phyloP scores from a whole-genome alignment of 495 filamentous ascomycete genomes.

The Tuber magnatum region DNA sequence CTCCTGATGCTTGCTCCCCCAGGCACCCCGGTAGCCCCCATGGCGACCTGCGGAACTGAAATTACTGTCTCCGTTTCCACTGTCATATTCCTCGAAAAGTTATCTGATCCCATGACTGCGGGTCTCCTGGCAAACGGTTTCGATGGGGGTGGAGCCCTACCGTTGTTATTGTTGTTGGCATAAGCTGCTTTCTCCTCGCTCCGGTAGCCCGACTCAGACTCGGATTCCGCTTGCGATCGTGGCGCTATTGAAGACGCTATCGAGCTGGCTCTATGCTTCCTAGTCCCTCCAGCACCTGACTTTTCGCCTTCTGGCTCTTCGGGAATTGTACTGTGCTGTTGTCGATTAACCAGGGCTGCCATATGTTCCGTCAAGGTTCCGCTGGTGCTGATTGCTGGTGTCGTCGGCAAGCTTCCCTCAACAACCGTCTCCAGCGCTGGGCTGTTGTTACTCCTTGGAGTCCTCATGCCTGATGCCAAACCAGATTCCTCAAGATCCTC shows the following conservation, averaged over 20 bases:
- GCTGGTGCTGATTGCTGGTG: constrained; percentile 53
- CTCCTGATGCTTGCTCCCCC: constrained; percentile 67
- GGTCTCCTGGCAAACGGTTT: constrained; percentile 50
- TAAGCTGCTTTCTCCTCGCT: constrained; percentile 32
- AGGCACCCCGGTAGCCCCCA: constrained; percentile 60
- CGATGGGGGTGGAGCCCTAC: constrained; percentile 44
- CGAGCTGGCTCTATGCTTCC: constrained; percentile 26
- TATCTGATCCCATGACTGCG: constrained; percentile 50
- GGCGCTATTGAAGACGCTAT: constrained; percentile 40
- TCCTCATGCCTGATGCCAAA: constrained; percentile 53
- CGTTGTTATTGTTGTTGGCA: constrained; percentile 32
- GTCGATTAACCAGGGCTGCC: constrained; percentile 42
- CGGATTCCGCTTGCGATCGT: constrained; percentile 40
- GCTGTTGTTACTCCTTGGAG: constrained; percentile 61
- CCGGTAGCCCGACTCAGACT: constrained; percentile 42
- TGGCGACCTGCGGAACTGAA: constrained; percentile 80
- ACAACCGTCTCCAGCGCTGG: constrained; percentile 85
- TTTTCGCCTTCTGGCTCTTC: constrained; percentile 34
- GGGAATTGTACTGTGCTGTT: constrained; percentile 31
- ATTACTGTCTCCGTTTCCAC: constrained; percentile 95
- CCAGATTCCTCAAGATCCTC: constrained; percentile 51
- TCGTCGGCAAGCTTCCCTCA: constrained; percentile 75
- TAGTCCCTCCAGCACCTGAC: constrained; percentile 15
- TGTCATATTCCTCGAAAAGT: constrained; percentile 83
- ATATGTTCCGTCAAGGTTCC: constrained; percentile 49